These are phyloP conservation scores for Trichophyton verrucosum DNA, from an alignment of 2,329 filamentous ascomycete species.

Conservation along the genomic window DNA sequence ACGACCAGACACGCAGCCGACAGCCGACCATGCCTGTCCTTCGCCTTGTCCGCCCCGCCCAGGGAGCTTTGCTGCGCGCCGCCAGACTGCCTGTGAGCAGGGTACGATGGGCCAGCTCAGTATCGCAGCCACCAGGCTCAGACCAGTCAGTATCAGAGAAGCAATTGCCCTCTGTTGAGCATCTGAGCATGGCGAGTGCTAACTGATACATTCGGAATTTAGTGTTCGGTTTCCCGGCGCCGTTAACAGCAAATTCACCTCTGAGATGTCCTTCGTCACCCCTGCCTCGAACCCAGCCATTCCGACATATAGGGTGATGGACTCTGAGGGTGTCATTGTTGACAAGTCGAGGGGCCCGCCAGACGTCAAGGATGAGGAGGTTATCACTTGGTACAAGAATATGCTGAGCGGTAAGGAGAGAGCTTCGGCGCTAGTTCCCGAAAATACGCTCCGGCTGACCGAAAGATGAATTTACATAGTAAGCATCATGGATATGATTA, in stretches of 20 bases:
- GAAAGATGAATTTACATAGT: conserved; percentile 29
- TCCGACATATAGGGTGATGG: conserved; percentile 81
- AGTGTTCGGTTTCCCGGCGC: conserved; percentile 77
- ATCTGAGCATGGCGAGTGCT: neutral
- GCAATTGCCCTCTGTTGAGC: too few species aligned
- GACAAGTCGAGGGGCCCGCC: conserved; percentile 56
- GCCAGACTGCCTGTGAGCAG: conserved; percentile 10
- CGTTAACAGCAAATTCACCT: conserved; percentile 84
- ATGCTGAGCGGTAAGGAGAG: conserved; percentile 45
- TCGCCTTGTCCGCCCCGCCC: conserved; percentile 7
- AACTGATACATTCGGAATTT: neutral
- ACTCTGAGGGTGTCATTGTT: conserved; percentile 74
- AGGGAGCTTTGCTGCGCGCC: conserved; percentile 1
- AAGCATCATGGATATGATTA: conserved; percentile 87
- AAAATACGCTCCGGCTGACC: neutral
- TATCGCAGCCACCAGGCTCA: conserved; percentile 47
- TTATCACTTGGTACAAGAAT: conserved; percentile 48
- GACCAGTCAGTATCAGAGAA: conserved; percentile 40
- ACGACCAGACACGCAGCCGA: neutral
- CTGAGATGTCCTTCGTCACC: conserved; percentile 61
- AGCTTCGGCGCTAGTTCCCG: neutral
- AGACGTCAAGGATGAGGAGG: conserved; percentile 52
- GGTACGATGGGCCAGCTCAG: conserved; percentile 40
- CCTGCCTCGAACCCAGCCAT: conserved; percentile 63
- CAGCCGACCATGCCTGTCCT: conserved; percentile 8